Base-by-base conservation (phyloP, 2,329 filamentous ascomycete genomes). In the Hypomyces perniciosus region DNA sequence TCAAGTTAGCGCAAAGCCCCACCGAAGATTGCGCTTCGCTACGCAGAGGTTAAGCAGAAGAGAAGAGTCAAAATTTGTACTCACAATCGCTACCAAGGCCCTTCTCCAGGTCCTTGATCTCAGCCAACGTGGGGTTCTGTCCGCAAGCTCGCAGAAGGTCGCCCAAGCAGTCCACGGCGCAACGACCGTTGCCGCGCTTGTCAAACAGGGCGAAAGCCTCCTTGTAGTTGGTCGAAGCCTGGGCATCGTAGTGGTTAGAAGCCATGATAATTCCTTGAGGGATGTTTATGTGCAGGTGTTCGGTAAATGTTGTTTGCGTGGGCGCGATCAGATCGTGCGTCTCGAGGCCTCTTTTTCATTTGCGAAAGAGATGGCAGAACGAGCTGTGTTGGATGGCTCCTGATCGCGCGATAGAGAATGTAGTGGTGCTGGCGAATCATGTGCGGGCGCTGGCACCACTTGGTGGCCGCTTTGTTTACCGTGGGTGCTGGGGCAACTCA, bases 161-260 rank as follows among this genome's bases (percentile, higher is more conserved):
- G 61, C 93, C 93, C 51, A 99, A 83, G 58, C 85, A 86, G 60
- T 92, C 87, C 69, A 91, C 78, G 38, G 87, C 74, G 61, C 97
- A 93, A 63, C 91, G 91, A 67, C 92, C 91, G 68, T 89, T 95
- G 68, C 93, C 93, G 72, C 93, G 92, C 85, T 96, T 97, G 81
- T 99, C 93, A 79, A 97, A 99, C 70, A 99, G 88, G 65, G 91
- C 91, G 75, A 99, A 99, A 62, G 93, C 93, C 85, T 99, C 93
- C 80, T 97, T 97, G 89, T 97, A 99, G 86, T 99, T 97, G 77
- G 92, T 97, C 56, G 80, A 84, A 70, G 82, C 82, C 82, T 85
- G 80, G 43, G 71, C 64, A 56, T 78, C 76, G 61, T 68, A 74
- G 54, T 74, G 65, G 66, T 79, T 78, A 78, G 77, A 74, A 63